phyloP scores from a whole-genome alignment of 1,284 basidiomycete species.

The Malassezia equina region DNA sequence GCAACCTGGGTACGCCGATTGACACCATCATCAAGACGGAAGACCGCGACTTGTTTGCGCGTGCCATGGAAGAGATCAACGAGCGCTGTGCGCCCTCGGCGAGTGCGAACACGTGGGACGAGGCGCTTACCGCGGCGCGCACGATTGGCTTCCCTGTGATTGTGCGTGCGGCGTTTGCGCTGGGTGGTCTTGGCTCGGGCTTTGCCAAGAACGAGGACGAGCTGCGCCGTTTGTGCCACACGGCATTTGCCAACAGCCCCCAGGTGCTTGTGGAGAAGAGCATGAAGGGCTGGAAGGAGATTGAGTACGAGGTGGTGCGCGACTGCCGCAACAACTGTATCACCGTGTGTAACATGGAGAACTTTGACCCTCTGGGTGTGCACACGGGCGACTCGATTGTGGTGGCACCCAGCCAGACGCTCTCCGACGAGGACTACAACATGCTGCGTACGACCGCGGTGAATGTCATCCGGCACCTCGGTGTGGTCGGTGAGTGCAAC shows the following conservation, averaged over 20 bases:
- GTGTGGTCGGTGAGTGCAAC: constrained; percentile 95
- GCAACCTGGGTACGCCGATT: constrained; percentile 91
- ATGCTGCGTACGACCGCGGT: constrained; percentile 97
- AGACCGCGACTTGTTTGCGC: constrained; percentile 85
- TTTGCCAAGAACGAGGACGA: constrained; percentile 84
- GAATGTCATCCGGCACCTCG: constrained; percentile 93
- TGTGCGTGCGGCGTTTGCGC: constrained; percentile 87
- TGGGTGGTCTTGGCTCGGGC: constrained; percentile 86
- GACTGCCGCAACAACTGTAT: constrained; percentile 96
- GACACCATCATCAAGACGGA: constrained; percentile 95
- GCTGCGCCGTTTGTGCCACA: constrained; percentile 65
- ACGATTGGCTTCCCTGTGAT: constrained; percentile 94
- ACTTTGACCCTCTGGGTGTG: constrained; percentile 95
- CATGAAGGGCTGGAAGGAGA: constrained; percentile 95
- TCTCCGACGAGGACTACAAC: constrained; percentile 80
- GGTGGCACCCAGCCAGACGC: constrained; percentile 90
- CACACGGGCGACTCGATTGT: constrained; percentile 99
- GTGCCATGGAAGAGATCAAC: constrained; percentile 89
- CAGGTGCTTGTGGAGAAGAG: constrained; percentile 96
- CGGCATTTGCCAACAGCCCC: constrained; percentile 85
- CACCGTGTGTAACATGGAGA: constrained; percentile 99
- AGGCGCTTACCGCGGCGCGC: constrained; percentile 72
- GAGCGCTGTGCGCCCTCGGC: constrained; percentile 87
- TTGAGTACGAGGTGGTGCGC: constrained; percentile 98
- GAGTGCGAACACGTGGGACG: constrained; percentile 61